Evolutionary conservation across 140 eudicot genomes (phyloP), one percentile per base, ranked within the genome.

Genomic region (Ambrosia hybrid): DNA sequence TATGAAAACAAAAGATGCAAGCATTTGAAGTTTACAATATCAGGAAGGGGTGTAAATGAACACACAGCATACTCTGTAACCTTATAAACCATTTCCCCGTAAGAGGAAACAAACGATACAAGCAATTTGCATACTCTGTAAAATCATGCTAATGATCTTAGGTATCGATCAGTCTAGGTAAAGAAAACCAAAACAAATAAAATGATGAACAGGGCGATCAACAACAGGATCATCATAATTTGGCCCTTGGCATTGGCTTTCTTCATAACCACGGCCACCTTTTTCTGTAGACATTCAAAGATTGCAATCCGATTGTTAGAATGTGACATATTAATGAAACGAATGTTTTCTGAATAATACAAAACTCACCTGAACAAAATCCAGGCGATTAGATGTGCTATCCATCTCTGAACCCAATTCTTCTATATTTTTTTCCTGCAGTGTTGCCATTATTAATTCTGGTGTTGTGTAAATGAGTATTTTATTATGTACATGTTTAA

Each of bases 231-330:
- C 91, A 89, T 86, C 91, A 89, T 84, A 53, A 89, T 36, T 46
- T 89, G 97, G 43, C 97, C 98, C 83, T 91, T 91, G 67, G 90
- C 96, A 15, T 95, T 76, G 2, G 96, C 95, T 83, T 91, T 89
- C 85, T 91, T 85, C 84, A 78, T 81, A 21, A 85, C 84, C 71
- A 78, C 73, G 12, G 59, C 86, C 61, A 82, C 86, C 63, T 79
- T 85, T 79, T 85, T 84, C 86, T 84, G 86, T 78, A 80, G 4
- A 5, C 63, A 17, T 58, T 46, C 30, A 33, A 55, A 64, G 4
- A 70, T 26, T 5, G 52, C 13, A 17, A 14, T 16, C 48, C 33
- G 16, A 68, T 37, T 13, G 39, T 63, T 74, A 51, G 10, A 2
- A 37, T 51, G 17, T 46, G 39, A 4, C 10, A 9, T 14, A 2